These are phyloP conservation scores for Aspergillus sclerotiicarbonarius DNA, from an alignment of 495 filamentous ascomycete species.

Conservation along the genomic window DNA sequence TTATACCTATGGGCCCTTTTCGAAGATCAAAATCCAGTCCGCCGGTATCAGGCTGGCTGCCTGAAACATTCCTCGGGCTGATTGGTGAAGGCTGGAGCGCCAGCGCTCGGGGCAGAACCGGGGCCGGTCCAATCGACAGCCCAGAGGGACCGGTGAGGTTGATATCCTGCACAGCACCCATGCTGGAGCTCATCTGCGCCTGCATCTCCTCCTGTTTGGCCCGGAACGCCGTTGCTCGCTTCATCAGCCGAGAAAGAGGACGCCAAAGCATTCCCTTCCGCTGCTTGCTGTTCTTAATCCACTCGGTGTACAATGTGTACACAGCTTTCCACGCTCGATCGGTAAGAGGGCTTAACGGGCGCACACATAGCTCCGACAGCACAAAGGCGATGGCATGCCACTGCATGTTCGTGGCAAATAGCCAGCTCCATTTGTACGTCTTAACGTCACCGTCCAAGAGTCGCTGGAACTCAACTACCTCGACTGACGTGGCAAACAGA, in stretches of 20 bases:
- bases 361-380: constrained; percentile 72
- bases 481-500: constrained; percentile 71
- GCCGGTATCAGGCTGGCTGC: not conserved
- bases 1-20: constrained; percentile 26
- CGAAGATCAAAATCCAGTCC: constrained; percentile 27
- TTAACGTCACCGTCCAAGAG: constrained; percentile 59
- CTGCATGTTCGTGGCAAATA: constrained; percentile 77
- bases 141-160: constrained; percentile 13
- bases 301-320: constrained; percentile 55
- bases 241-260: constrained; percentile 68
- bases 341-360: constrained; percentile 64
- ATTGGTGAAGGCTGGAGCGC: constrained; percentile 8
- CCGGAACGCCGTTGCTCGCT: constrained; percentile 52
- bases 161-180: constrained; percentile 6
- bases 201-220: constrained; percentile 33
- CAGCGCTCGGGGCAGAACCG: constrained; percentile 13
- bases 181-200: constrained; percentile 20
- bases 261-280: constrained; percentile 69
- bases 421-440: constrained; percentile 72
- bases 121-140: constrained; percentile 9
- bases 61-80: not conserved
- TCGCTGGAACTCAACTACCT: constrained; percentile 72
- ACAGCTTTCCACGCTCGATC: constrained; percentile 82
- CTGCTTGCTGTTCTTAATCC: constrained; percentile 50
- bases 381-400: constrained; percentile 77